Evolutionary conservation across 1,284 basidiomycete species (phyloP), one percentile per base, ranked within the genome.

Genomic region (Anthracocystis panici-leucophaei): DNA sequence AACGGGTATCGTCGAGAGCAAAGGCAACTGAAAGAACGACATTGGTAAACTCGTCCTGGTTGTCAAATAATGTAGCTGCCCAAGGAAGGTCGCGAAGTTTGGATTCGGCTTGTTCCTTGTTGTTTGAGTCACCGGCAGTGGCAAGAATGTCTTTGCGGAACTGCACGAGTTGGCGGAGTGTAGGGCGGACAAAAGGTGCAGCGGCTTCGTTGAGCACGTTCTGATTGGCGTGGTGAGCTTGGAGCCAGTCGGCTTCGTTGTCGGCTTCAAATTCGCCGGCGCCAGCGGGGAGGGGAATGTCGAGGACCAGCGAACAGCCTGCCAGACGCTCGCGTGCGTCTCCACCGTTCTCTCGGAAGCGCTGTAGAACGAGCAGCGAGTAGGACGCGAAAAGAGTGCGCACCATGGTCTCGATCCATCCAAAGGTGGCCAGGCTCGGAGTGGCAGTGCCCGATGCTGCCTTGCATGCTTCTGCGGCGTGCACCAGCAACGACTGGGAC

Each of bases 241-340:
- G 62, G 12, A 66, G 33, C 77, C 75, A 79, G 49, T 81, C 72
- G 14, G 69, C 55, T 52, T 79, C 72, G 38, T 56, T 75, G 44
- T 61, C 71, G 8, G 79, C 81, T 56, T 82, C 79, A 29, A 82
- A 82, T 57, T 79, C 78, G 44, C 61, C 54, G 5, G 79, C 81
- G 23, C 65, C 62, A 8, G 78, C 73, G 2, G 81, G 81, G 18
- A 82, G 55, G 2, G 60, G 68, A 7, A 81, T 56, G 53, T 81
- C 79, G n/a, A 80, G 58, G 27, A 82, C 62, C 12, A 81, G 59
- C 11, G 77, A 69, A 14, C 73, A 65, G 8, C 73, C 79, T 0
- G 70, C 76, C 12, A 82, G 61, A 9, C 52, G 54, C n/a, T 61
- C 53, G 42, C 77, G 63, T 23, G 75, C 45, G 38, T 70, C 44